Evolutionary conservation across 331 rosid genomes (phyloP).

Genomic region (Rhamnella rubrinervis): DNA sequence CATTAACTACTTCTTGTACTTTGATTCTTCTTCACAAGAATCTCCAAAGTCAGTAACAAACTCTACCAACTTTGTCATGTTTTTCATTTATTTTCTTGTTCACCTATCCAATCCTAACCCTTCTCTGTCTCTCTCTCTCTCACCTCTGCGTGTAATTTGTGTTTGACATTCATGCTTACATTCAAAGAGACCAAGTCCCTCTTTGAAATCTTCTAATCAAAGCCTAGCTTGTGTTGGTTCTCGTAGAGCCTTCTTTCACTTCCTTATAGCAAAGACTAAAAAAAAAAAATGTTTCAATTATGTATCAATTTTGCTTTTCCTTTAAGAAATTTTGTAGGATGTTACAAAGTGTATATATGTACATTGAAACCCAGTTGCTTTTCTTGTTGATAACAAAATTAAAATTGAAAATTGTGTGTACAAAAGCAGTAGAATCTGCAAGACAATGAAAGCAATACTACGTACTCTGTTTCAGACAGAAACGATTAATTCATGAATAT

Average conservation of each 20-base stretch:
- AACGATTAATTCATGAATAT: no score
- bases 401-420: no score
- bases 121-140: not conserved
- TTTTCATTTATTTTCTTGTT: constrained; percentile 36
- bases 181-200: constrained; percentile 32
- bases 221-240: no score
- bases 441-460: not conserved
- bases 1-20: not conserved
- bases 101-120: constrained; percentile 45
- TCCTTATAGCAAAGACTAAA: no score
- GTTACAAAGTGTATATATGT: not conserved
- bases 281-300: no score
- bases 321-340: constrained; percentile 27
- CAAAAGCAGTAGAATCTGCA: no score
- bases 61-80: constrained; percentile 37
- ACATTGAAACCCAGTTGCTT: not conserved
- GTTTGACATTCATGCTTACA: constrained; percentile 20
- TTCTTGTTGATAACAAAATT: not conserved
- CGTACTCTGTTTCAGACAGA: not conserved
- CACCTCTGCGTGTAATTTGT: not conserved
- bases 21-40: constrained; percentile 9
- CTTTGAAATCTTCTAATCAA: not conserved
- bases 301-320: constrained; percentile 23
- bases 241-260: not conserved
- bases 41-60: constrained; percentile 55